A percentile compares a stretch with the other conserved stretches of the same genome.
Conservation (phyloP, 768 basidiomycete genomes). For the Lactarius quietus region DNA sequence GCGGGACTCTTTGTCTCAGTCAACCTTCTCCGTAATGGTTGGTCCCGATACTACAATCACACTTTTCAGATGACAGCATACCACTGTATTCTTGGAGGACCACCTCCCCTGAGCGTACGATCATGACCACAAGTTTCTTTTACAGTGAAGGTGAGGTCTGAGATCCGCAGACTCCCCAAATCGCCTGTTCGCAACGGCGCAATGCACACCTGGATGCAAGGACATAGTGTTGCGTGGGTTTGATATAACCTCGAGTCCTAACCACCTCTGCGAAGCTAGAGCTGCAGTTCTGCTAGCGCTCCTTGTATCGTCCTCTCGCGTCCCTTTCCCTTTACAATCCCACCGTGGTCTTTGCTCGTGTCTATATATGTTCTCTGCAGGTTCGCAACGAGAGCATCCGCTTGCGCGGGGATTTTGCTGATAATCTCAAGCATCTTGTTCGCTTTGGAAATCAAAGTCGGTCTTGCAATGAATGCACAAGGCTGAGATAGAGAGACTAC, state of each 20-base stretch:
- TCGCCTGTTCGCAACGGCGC: not conserved
- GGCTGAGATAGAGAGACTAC: not conserved
- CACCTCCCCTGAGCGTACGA: not conserved
- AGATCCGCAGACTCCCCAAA: not conserved
- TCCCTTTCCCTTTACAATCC: not conserved
- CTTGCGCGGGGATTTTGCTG: conserved; percentile 7
- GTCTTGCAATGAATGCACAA: not conserved
- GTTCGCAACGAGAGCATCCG: conserved; percentile 5
- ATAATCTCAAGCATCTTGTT: conserved; percentile 18
- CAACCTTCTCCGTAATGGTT: not conserved
- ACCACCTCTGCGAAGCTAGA: not conserved
- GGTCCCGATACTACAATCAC: not conserved
- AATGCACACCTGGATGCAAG: not conserved
- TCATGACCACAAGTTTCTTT: not conserved
- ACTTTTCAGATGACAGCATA: not conserved
- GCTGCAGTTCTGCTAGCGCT: conserved; percentile 12
- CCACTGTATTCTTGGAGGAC: not conserved
- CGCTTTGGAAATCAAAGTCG: not conserved
- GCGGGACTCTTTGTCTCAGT: not conserved
- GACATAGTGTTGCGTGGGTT: not conserved
- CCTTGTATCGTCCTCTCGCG: conserved; percentile 15
- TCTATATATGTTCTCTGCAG: conserved; percentile 9
- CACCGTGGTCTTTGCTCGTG: not conserved
- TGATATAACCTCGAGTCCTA: not conserved
- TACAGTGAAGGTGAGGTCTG: not conserved